Conservation (phyloP, 768 basidiomycete species). For the Rhizopogon salebrosus region DNA sequence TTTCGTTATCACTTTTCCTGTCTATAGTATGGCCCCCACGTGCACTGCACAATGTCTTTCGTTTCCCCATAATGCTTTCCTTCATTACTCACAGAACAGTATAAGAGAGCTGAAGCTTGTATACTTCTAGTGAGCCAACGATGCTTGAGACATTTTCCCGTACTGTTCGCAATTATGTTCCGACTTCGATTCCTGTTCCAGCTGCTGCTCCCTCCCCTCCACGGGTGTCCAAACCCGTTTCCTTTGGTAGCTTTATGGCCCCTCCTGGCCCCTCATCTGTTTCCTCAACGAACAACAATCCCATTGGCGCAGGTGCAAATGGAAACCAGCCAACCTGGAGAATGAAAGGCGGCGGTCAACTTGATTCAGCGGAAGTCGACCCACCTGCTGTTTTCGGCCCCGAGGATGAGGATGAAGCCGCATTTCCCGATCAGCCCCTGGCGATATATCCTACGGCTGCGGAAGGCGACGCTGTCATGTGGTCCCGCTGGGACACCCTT, state of each 20-base stretch:
- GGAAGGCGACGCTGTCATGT: conserved; percentile 26
- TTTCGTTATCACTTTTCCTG: conserved; percentile 3
- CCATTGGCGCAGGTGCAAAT: not conserved
- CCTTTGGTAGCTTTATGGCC: conserved; percentile 39
- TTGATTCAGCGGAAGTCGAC: conserved; percentile 12
- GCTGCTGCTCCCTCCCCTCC: conserved; percentile 43
- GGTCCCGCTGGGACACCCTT: conserved; percentile 29
- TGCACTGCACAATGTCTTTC: conserved; percentile 3
- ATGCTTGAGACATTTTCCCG: conserved; percentile 49
- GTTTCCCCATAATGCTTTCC: not conserved
- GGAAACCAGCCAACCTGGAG: conserved; percentile 7
- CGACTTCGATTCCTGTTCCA: conserved; percentile 45
- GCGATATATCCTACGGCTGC: conserved; percentile 26
- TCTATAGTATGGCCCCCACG: conserved; percentile 9
- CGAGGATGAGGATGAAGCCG: conserved; percentile 19
- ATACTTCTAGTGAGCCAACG: conserved; percentile 38
- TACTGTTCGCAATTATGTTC: conserved; percentile 50
- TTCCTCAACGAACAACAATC: not conserved
- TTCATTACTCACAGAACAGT: not conserved
- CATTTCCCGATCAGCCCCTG: conserved; percentile 9
- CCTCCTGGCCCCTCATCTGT: conserved; percentile 13
- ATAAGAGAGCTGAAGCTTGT: conserved; percentile 11
- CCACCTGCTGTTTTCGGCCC: conserved; percentile 7
- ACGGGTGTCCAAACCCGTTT: conserved; percentile 43
- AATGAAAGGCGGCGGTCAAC: conserved; percentile 1